phyloP scores from a whole-genome alignment of 2,329 filamentous ascomycete genomes.

The Alternaria conjuncta region DNA sequence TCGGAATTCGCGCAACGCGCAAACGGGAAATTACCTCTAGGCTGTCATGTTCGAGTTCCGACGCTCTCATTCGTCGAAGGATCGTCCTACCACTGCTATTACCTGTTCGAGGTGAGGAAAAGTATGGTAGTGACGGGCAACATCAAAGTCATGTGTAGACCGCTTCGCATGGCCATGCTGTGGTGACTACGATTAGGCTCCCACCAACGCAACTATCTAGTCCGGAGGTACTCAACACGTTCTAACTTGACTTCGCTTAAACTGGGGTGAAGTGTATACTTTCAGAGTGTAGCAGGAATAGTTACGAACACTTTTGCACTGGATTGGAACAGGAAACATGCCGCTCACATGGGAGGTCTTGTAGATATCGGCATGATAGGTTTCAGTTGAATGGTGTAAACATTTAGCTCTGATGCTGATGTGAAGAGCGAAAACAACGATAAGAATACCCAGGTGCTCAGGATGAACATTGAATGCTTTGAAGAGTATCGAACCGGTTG shows the following conservation, averaged over 20 bases:
- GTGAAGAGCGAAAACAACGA: neutral
- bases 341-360: neutral
- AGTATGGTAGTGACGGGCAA: neutral
- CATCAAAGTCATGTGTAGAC: neutral
- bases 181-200: neutral
- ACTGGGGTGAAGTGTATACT: neutral
- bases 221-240: too few species aligned
- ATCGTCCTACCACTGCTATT: neutral
- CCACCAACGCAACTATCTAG: too few species aligned
- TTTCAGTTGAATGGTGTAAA: rapidly evolving
- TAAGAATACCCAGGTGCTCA: too few species aligned
- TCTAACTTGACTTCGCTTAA: too few species aligned
- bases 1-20: neutral
- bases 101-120: neutral
- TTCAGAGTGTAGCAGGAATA: neutral
- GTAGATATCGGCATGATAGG: neutral
- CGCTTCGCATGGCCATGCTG: neutral
- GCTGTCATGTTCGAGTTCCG: neutral
- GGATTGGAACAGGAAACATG: neutral
- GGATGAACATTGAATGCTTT: neutral
- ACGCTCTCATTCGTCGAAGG: neutral
- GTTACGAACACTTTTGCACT: too few species aligned
- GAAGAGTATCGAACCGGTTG: too few species aligned
- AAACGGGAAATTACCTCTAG: neutral
- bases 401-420: rapidly evolving